Percentiles rank a stretch among this genome's conserved stretches.
phyloP scores from a whole-genome alignment of 495 filamentous ascomycete genomes.

The Penicillium ochrochloron region DNA sequence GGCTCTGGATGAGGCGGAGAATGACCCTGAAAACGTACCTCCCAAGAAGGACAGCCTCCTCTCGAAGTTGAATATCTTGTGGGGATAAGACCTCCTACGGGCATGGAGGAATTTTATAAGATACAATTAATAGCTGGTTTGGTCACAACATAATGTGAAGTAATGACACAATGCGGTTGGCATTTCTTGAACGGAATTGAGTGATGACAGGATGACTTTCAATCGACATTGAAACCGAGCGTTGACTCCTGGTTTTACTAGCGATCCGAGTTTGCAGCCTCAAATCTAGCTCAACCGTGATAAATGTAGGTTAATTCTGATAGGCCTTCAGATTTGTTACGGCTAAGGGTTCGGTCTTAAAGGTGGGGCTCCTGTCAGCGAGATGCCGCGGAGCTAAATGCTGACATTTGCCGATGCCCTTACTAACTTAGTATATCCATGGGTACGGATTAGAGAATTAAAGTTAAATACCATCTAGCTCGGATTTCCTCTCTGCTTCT shows the following conservation, averaged over 20 bases:
- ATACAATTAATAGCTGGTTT: too few relatives aligned
- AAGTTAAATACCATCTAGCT: not conserved
- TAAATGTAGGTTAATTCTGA: not conserved
- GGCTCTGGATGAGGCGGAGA: constrained; percentile 37
- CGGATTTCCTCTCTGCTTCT: not conserved
- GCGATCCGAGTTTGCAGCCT: not conserved
- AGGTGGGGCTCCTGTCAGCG: constrained; percentile 1
- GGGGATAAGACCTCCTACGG: constrained; percentile 25
- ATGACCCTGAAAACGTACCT: constrained; percentile 40
- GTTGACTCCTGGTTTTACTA: not conserved
- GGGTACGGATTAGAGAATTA: not conserved
- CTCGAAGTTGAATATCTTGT: constrained; percentile 37
- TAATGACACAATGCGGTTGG: not conserved
- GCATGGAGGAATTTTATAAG: not conserved
- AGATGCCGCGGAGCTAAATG: not conserved
- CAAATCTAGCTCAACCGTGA: not conserved
- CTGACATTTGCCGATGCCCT: not conserved
- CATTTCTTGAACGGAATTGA: not conserved
- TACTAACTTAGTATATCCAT: not conserved
- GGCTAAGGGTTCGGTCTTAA: not conserved
- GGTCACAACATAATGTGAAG: not conserved
- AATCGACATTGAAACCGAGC: not conserved
- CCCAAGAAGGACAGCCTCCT: constrained; percentile 27
- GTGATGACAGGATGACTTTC: not conserved
- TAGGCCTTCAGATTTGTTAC: not conserved